A percentile compares a stretch with the other conserved stretches of the same genome.
Evolutionary conservation across 306 rosid genomes (phyloP).

Genomic region (Oxytropis ochrocephala): DNA sequence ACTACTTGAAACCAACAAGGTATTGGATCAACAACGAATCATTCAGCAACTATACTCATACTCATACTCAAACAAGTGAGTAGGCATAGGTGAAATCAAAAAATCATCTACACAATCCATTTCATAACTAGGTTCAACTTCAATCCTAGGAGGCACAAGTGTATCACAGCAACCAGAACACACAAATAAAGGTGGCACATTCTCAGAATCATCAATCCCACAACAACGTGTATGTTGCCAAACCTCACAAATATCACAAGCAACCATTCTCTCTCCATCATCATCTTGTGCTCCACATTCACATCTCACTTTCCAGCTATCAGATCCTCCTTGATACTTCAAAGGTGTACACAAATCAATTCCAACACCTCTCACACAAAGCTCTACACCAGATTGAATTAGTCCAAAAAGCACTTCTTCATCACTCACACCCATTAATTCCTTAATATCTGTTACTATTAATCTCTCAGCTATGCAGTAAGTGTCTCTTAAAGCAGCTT

Average conservation of each 20-base stretch:
- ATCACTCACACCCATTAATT: slow-evolving; percentile 41
- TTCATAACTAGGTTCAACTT: slow-evolving; percentile 1
- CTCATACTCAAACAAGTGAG: slow-evolving; percentile 22
- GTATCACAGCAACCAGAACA: slow-evolving; percentile 61
- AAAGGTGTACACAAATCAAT: slow-evolving; percentile 38
- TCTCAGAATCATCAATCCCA: slow-evolving; percentile 60
- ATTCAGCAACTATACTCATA: slow-evolving; percentile 24
- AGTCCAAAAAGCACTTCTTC: slow-evolving; percentile 57
- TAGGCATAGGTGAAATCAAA: slow-evolving; percentile 22
- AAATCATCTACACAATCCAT: slow-evolving; percentile 30
- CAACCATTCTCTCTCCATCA: slow-evolving; percentile 91
- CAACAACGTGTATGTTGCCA: slow-evolving; percentile 84
- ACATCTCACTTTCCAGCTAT: slow-evolving; percentile 71
- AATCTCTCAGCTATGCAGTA: slow-evolving; percentile 56
- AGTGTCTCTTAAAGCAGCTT: slow-evolving; percentile 68
- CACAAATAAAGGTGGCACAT: slow-evolving; percentile 62
- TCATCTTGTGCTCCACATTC: slow-evolving; percentile 85
- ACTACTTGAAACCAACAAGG: background rate
- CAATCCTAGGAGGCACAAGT: slow-evolving; percentile 36
- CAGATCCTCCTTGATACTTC: slow-evolving; percentile 65
- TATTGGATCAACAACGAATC: background rate
- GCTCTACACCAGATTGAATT: slow-evolving; percentile 55
- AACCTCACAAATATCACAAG: slow-evolving; percentile 79
- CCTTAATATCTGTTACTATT: slow-evolving; percentile 49
- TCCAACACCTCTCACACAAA: slow-evolving; percentile 49